Evolutionary conservation across 2,329 filamentous ascomycete genomes (phyloP), one percentile per base, ranked within the genome.

Genomic region (Colletotrichum endophyticum): DNA sequence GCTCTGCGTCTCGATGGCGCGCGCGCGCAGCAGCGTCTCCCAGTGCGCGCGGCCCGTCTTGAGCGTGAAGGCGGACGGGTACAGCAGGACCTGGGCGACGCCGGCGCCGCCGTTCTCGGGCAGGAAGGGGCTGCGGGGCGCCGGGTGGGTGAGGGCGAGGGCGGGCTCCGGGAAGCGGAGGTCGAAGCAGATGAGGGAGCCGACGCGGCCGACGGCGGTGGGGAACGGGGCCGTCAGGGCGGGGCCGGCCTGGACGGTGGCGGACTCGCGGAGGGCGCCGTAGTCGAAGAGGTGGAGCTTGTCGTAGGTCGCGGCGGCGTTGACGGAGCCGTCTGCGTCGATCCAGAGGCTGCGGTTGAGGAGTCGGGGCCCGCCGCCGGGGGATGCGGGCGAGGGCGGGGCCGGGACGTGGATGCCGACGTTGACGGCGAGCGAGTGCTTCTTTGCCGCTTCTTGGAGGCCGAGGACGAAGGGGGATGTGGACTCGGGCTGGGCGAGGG

Each of bases 21-120:
- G 89, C 5, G 95, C 93, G 32, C 95, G 89, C 16, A 98, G 87
- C 8, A 99, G 86, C 3, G 92, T 88, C 81, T 95, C 92, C 96
- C 96, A 99, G 85, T 98, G 96, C 2, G 95, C 95, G 73, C 88
- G 89, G 1, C 96, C 96, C 0, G 96, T 98, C 1, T 94, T 92
- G 0, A 98, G 90, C 0, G 96, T 98, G 82, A 98, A 99, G 6
- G 96, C 96, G 8, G 95, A 96, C 0, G 96, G 96, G 82, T 96
- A 98, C 1, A 95, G 92, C 66, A 98, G 87, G 70, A 98, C 87
- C 78, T 98, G 92, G 3, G 95, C 95, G 6, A 84, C 86, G 32
- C 75, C 79, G 27, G 70, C 73, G 44, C 66, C 78, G 82, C 82
- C 27, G 39, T 75, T 69, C 30, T 27, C 66, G 16, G 15, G 34